These are phyloP conservation scores for Termitomyces sp. DNA, from an alignment of 768 basidiomycete species.

Conservation along the genomic window DNA sequence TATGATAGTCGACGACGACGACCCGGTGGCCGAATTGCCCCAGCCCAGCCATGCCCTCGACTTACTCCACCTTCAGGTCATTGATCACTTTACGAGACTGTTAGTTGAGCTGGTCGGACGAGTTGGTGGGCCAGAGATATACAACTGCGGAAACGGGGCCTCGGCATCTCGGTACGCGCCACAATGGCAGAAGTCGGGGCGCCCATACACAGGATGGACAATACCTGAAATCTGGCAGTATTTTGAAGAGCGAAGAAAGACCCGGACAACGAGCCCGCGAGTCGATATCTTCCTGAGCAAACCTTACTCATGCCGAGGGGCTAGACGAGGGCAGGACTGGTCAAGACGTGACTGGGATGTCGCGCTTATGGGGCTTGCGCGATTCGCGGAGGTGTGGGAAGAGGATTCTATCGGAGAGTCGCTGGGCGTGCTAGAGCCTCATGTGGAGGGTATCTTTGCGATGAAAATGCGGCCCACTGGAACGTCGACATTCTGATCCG, in stretches of 20 bases:
- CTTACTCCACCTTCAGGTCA: constrained; percentile 63
- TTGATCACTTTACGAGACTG: constrained; percentile 65
- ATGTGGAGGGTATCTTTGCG: constrained; percentile 48
- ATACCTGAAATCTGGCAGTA: constrained; percentile 58
- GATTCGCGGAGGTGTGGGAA: constrained; percentile 50
- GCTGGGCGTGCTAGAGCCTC: constrained; percentile 44
- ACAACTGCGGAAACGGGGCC: constrained; percentile 27
- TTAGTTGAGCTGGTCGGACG: constrained; percentile 57
- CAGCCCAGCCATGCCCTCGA: constrained; percentile 59
- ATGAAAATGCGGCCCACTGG: constrained; percentile 40
- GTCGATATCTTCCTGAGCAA: constrained; percentile 51
- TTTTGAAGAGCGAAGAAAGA: constrained; percentile 40
- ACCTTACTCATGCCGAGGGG: constrained; percentile 47
- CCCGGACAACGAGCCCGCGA: constrained; percentile 38
- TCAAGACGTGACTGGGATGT: constrained; percentile 64
- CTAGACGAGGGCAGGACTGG: constrained; percentile 76
- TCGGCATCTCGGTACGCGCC: constrained; percentile 59
- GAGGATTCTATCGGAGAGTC: constrained; percentile 55
- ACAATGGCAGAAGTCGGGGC: constrained; percentile 36
- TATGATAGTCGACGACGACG: constrained; percentile 59
- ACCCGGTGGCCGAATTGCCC: constrained; percentile 30
- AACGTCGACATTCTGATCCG: constrained; percentile 16
- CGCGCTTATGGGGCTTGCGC: constrained; percentile 43
- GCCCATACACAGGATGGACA: constrained; percentile 49
- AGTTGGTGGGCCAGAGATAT: constrained; percentile 49